A percentile compares a stretch with the other conserved stretches of the same genome.
Evolutionary conservation across 2,329 filamentous ascomycete genomes (phyloP).

Genomic region (Colletotrichum scovillei): DNA sequence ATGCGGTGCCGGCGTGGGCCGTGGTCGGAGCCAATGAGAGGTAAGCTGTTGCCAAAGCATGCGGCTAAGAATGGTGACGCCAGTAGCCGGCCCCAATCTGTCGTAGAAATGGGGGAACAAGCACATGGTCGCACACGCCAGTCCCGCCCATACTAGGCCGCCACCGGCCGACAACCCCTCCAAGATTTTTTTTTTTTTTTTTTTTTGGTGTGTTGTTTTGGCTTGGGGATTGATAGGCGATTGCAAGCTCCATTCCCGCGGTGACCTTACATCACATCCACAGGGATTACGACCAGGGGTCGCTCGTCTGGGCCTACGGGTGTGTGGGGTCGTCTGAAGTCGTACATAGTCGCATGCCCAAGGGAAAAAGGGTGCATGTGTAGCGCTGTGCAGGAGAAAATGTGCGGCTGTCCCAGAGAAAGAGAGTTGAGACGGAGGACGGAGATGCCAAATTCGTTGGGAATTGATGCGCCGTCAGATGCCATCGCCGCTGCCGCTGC

Average conservation of each 20-base stretch:
- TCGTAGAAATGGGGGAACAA: constrained; percentile 24
- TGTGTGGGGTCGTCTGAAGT: constrained; percentile 32
- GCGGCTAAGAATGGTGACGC: constrained; percentile 24
- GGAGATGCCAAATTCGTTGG: constrained; percentile 14
- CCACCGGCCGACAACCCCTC: constrained; percentile 34
- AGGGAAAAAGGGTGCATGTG: constrained; percentile 26
- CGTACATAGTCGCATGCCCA: constrained; percentile 16
- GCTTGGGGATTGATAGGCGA: constrained; percentile 33
- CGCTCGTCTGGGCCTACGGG: constrained; percentile 25
- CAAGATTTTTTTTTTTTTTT: not conserved
- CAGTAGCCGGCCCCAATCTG: constrained; percentile 11
- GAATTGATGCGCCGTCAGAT: not conserved
- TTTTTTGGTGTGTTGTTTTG: constrained; percentile 24
- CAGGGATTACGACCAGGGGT: constrained; percentile 30
- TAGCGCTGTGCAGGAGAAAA: constrained; percentile 11
- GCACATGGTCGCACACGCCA: constrained; percentile 20
- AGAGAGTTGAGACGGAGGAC: not conserved
- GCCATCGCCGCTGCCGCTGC: not conserved
- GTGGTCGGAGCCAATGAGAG: constrained; percentile 22
- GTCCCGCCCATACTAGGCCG: constrained; percentile 24
- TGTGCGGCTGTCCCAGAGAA: not conserved
- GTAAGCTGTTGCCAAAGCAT: constrained; percentile 25
- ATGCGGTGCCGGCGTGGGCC: constrained; percentile 25
- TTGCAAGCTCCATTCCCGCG: constrained; percentile 33
- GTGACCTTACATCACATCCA: constrained; percentile 36